Conservation (phyloP, 768 basidiomycete genomes). For the Hygrocybe coccinea region DNA sequence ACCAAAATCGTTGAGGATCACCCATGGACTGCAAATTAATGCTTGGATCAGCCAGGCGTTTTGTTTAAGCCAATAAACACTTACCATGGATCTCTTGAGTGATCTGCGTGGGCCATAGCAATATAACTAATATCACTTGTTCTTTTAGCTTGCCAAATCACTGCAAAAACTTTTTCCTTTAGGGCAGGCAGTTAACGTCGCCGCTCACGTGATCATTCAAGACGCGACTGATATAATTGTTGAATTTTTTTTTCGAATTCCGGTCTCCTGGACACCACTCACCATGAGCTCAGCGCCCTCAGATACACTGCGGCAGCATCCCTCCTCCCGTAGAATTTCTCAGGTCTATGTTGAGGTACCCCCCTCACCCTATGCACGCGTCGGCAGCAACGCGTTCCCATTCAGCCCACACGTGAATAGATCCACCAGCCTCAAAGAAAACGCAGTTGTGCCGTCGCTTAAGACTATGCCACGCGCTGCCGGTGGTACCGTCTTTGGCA, state of each 20-base stretch:
- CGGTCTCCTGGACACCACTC: slow-evolving; percentile 11
- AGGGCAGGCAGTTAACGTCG: not conserved
- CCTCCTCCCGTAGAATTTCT: slow-evolving; percentile 31
- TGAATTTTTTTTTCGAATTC: not conserved
- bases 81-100: slow-evolving; percentile 90
- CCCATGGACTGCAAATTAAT: slow-evolving; percentile 74
- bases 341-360: slow-evolving; percentile 61
- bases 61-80: slow-evolving; percentile 10
- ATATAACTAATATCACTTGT: not conserved
- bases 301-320: slow-evolving; percentile 18
- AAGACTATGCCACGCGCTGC: slow-evolving; percentile 8
- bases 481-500: slow-evolving; percentile 9
- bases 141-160: no score
- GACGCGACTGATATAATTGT: not conserved
- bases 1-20: slow-evolving; percentile 96
- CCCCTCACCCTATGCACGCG: slow-evolving; percentile 37
- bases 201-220: slow-evolving; percentile 1
- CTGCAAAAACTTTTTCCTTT: not conserved
- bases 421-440: slow-evolving; percentile 42
- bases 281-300: slow-evolving; percentile 27
- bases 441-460: slow-evolving; percentile 30
- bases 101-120: slow-evolving; percentile 83
- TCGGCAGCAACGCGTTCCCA: slow-evolving; percentile 11
- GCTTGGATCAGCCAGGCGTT: not conserved
- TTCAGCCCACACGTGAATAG: slow-evolving; percentile 21